Percentiles rank a stretch among this genome's conserved stretches.
Evolutionary conservation across 129 eudicot species (phyloP).

Genomic region (carrot (Daucus carota)): DH1_v3.0 NC_030381.2:33924501-33925000

Average conservation of each 20-base stretch:
- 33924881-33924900: neutral
- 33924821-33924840: neutral
- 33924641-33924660: too few relatives aligned
- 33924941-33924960: neutral
- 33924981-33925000: constrained; percentile 1
- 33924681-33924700: too few relatives aligned
- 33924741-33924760: neutral
- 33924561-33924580: too few relatives aligned
- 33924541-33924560: too few relatives aligned
- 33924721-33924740: too few relatives aligned
- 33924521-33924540: too few relatives aligned
- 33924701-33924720: too few relatives aligned
- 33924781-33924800: neutral
- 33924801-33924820: neutral
- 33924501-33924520: too few relatives aligned
- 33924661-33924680: too few relatives aligned
- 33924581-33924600: too few relatives aligned
- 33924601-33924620: too few relatives aligned
- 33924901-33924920: neutral
- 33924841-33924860: neutral
- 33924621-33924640: too few relatives aligned
- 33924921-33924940: neutral
- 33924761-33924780: neutral
- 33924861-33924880: neutral
- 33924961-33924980: neutral